A percentile compares a stretch with the other conserved stretches of the same genome.
These are phyloP conservation scores for Trapa incisa DNA, from an alignment of 345 rosid genomes.

Conservation along the genomic window DNA sequence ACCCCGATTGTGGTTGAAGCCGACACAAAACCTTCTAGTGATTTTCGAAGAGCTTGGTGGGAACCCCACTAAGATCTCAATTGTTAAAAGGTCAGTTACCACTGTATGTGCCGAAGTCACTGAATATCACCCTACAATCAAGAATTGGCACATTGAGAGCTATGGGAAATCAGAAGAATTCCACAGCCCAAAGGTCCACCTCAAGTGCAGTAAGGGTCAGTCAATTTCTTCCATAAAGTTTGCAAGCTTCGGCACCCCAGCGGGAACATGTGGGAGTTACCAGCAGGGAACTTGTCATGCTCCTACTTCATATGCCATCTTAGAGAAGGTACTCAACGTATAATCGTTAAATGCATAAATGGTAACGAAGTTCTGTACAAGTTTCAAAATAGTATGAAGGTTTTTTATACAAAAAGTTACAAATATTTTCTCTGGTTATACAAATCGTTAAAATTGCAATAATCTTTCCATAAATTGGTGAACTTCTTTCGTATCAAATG, in stretches of 20 bases:
- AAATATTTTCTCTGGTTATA: too few relatives aligned
- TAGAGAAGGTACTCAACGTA: conserved; percentile 49
- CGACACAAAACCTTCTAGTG: conserved; percentile 71
- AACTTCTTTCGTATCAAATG: too few relatives aligned
- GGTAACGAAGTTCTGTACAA: too few relatives aligned
- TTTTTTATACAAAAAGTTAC: too few relatives aligned
- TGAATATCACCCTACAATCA: conserved; percentile 79
- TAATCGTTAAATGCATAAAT: too few relatives aligned
- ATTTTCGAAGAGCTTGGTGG: conserved; percentile 95
- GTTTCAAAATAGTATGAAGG: too few relatives aligned
- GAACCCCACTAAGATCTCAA: conserved; percentile 58
- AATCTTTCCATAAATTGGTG: too few relatives aligned
- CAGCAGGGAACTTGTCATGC: conserved; percentile 95
- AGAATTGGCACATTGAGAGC: conserved; percentile 99
- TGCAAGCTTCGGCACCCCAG: conserved; percentile 94
- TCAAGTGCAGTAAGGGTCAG: conserved; percentile 70
- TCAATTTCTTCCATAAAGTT: conserved; percentile 73
- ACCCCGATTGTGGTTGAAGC: conserved; percentile 85
- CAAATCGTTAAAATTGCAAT: too few relatives aligned
- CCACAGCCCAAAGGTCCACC: conserved; percentile 81
- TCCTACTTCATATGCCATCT: conserved; percentile 51
- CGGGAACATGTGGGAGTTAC: conserved; percentile 93
- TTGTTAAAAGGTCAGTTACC: conserved; percentile 68
- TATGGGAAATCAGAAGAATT: conserved; percentile 78
- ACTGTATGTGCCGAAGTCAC: conserved; percentile 85